These are phyloP conservation scores for Fragilaria radians DNA, from an alignment of 108 stramenopile genomes.

Conservation along the genomic window DNA sequence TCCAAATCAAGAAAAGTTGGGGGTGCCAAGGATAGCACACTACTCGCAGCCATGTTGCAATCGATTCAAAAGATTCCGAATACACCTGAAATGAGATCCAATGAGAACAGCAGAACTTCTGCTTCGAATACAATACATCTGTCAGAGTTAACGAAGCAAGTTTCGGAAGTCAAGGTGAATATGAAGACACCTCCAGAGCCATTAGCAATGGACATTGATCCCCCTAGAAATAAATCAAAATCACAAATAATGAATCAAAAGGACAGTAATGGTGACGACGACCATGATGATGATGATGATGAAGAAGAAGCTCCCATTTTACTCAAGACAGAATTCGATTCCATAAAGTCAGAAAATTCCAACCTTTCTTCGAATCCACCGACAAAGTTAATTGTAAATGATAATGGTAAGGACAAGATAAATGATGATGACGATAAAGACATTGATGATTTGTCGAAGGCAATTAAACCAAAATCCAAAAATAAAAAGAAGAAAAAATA, in stretches of 20 bases:
- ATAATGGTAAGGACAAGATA: slow-evolving; percentile 8
- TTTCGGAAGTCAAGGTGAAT: neutral
- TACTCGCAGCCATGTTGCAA: slow-evolving; percentile 52
- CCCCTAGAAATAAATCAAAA: slow-evolving; percentile 1
- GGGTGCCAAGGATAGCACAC: slow-evolving; percentile 23
- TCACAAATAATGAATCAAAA: slow-evolving; percentile 11
- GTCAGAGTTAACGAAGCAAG: neutral
- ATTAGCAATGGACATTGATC: neutral
- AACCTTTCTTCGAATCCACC: neutral
- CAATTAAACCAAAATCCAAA: slow-evolving; percentile 29
- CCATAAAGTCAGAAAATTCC: neutral
- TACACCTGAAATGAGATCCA: too few species aligned
- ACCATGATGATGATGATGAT: slow-evolving; percentile 52
- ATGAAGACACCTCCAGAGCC: neutral
- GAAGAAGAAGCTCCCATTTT: slow-evolving; percentile 59
- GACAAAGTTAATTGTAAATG: neutral
- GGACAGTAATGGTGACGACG: slow-evolving; percentile 12
- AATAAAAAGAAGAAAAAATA: slow-evolving; percentile 25
- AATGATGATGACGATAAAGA: slow-evolving; percentile 14
- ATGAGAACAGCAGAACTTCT: too few species aligned
- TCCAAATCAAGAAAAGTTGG: slow-evolving; percentile 3
- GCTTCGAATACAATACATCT: slow-evolving; percentile 1
- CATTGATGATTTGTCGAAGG: slow-evolving; percentile 31
- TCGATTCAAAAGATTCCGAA: slow-evolving; percentile 27
- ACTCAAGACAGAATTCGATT: neutral